phyloP scores from a whole-genome alignment of 176 grass and related monocot genomes.

The Pontederia paniculata region DNA sequence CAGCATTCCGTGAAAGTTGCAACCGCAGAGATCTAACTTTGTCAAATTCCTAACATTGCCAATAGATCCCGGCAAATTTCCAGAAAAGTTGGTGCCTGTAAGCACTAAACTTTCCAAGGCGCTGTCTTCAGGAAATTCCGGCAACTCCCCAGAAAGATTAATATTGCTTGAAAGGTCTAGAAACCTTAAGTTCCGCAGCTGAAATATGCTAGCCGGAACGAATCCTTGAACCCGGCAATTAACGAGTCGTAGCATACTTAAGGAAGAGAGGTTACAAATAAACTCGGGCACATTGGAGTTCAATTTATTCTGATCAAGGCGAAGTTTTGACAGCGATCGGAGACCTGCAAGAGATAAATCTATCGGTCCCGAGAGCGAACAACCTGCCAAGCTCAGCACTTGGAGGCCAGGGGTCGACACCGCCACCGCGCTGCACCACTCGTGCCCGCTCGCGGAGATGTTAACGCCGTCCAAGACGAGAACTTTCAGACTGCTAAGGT shows the following conservation, averaged over 20 bases:
- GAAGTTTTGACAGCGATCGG: slow-evolving; percentile 13
- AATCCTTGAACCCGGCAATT: slow-evolving; percentile 23
- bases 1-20: slow-evolving; percentile 30
- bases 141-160: slow-evolving; percentile 20
- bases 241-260: slow-evolving; percentile 21
- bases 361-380: slow-evolving; percentile 14
- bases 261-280: slow-evolving; percentile 26
- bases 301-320: slow-evolving; percentile 22
- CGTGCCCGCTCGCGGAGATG: slow-evolving; percentile 16
- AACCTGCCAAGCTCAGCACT: slow-evolving; percentile 12
- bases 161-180: slow-evolving; percentile 33
- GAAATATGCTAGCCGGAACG: slow-evolving; percentile 27
- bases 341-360: slow-evolving; percentile 18
- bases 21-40: slow-evolving; percentile 18
- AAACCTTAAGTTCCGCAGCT: slow-evolving; percentile 16
- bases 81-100: slow-evolving; percentile 3
- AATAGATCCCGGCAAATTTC: slow-evolving; percentile 24
- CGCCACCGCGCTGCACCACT: slow-evolving; percentile 28
- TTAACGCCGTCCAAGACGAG: slow-evolving; percentile 30
- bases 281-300: slow-evolving; percentile 28
- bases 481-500: slow-evolving; percentile 28
- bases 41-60: slow-evolving; percentile 19
- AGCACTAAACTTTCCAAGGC: slow-evolving; percentile 23
- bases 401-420: slow-evolving; percentile 22
- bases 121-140: slow-evolving; percentile 4